These are phyloP conservation scores for Yarrowia galli DNA, from an alignment of 1,139 yeast genomes.

Conservation along the genomic window DNA sequence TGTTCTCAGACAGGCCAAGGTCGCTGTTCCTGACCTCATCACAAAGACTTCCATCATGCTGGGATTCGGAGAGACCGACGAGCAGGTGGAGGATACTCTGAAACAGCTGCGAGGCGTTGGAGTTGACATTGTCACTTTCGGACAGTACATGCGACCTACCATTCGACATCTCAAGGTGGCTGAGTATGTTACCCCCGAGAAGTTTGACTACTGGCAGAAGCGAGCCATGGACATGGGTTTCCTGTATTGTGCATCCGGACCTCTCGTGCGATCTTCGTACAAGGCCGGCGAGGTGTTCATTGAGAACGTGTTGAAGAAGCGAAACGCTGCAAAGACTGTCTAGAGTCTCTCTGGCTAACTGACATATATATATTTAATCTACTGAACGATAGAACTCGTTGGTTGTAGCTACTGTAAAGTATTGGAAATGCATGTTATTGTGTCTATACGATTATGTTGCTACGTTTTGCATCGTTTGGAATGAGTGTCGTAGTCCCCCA, in stretches of 20 bases:
- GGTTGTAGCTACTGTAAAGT: no score
- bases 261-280: constrained; percentile 93
- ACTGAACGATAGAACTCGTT: neutral
- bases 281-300: constrained; percentile 99
- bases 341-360: neutral
- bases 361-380: constrained; percentile 29
- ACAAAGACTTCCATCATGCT: constrained; percentile 97
- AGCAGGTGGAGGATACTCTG: constrained; percentile 78
- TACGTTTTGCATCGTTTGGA: constrained; percentile 13
- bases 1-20: constrained; percentile 81
- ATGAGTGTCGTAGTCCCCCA: neutral
- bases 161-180: constrained; percentile 98
- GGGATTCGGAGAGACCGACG: constrained; percentile 96
- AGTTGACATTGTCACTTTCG: constrained; percentile 97
- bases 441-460: neutral
- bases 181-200: constrained; percentile 93
- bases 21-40: constrained; percentile 72
- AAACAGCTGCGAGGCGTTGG: constrained; percentile 73
- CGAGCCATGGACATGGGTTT: constrained; percentile 90
- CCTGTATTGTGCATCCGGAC: constrained; percentile 96
- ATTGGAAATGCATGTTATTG: neutral
- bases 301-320: constrained; percentile 87
- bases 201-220: constrained; percentile 92
- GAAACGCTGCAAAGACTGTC: constrained; percentile 51
- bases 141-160: constrained; percentile 99